phyloP scores from a whole-genome alignment of 2,329 filamentous ascomycete genomes.

The Aspergillus hortae region DNA sequence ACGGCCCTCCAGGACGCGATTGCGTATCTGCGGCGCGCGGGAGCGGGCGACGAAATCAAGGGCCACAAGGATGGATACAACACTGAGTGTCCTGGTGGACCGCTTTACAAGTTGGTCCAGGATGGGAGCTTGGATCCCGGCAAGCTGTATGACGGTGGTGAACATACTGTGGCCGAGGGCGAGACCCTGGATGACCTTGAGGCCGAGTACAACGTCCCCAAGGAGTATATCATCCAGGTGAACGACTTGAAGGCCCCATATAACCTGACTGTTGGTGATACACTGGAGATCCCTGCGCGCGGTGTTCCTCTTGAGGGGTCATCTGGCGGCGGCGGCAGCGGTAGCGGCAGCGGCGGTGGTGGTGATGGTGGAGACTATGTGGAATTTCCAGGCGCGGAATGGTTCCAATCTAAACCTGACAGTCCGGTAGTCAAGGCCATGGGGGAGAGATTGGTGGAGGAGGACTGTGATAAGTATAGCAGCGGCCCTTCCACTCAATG shows the following conservation, averaged over 20 bases:
- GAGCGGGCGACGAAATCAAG: slow-evolving; percentile 4
- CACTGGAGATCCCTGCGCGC: not conserved
- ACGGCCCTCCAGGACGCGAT: slow-evolving; percentile 6
- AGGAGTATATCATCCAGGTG: slow-evolving; percentile 4
- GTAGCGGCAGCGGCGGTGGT: not conserved
- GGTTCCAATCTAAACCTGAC: not conserved
- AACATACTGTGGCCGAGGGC: slow-evolving; percentile 1
- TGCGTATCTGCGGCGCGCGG: slow-evolving; percentile 4
- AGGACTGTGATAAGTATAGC: slow-evolving; percentile 1
- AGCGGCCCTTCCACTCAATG: slow-evolving; percentile 1
- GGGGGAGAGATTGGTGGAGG: slow-evolving; percentile 1
- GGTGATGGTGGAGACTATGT: not conserved
- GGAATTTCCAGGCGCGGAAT: not conserved
- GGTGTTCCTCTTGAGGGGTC: not conserved
- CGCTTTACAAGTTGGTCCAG: slow-evolving; percentile 1
- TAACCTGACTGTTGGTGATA: not conserved
- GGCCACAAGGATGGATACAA: slow-evolving; percentile 5
- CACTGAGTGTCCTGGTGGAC: slow-evolving; percentile 4
- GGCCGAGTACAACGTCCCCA: slow-evolving; percentile 3
- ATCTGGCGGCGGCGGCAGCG: not conserved
- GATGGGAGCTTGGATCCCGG: slow-evolving; percentile 6
- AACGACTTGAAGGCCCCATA: slow-evolving; percentile 3
- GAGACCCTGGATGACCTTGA: slow-evolving; percentile 2
- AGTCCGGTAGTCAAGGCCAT: not conserved
- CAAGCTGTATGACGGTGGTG: slow-evolving; percentile 1